phyloP scores from a whole-genome alignment of 768 basidiomycete genomes.

The Hemileccinum rubropunctum region DNA sequence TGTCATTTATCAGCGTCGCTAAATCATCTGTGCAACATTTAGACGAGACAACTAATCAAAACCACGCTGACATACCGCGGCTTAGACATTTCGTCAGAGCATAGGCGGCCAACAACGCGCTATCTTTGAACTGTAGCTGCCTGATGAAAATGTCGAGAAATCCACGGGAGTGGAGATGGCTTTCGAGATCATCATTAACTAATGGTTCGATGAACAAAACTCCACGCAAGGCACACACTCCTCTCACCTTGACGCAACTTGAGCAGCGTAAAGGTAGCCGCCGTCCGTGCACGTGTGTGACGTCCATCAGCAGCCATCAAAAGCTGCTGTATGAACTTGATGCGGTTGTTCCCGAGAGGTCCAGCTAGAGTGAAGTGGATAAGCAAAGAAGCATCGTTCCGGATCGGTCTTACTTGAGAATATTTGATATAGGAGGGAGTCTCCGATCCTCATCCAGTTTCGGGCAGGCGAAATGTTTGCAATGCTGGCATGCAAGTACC shows the following conservation, averaged over 20 bases:
- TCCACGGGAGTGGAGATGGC: not conserved
- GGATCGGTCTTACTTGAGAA: slow-evolving; percentile 3
- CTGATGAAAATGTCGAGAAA: slow-evolving; percentile 7
- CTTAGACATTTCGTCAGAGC: slow-evolving; percentile 11
- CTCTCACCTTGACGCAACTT: slow-evolving; percentile 6
- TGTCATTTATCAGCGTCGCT: not conserved
- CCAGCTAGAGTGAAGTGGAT: not conserved
- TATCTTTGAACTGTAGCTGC: slow-evolving; percentile 11
- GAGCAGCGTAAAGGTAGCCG: slow-evolving; percentile 15
- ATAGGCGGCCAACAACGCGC: slow-evolving; percentile 15
- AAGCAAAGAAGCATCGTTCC: not conserved
- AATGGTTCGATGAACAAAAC: not conserved
- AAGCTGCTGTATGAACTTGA: slow-evolving; percentile 10
- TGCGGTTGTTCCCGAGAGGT: slow-evolving; percentile 3
- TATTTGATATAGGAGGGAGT: slow-evolving; percentile 6
- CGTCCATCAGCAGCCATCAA: slow-evolving; percentile 3
- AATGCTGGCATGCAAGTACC: slow-evolving; percentile 7
- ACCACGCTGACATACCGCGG: slow-evolving; percentile 1
- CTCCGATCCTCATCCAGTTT: slow-evolving; percentile 14
- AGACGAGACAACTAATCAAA: not conserved
- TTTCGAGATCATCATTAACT: slow-evolving; percentile 5
- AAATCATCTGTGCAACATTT: not conserved
- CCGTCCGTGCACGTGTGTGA: slow-evolving; percentile 8
- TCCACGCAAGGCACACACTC: not conserved
- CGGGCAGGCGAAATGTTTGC: slow-evolving; percentile 10